Evolutionary conservation across 768 basidiomycete genomes (phyloP).

Genomic region (Tricholoma furcatifolium): DNA sequence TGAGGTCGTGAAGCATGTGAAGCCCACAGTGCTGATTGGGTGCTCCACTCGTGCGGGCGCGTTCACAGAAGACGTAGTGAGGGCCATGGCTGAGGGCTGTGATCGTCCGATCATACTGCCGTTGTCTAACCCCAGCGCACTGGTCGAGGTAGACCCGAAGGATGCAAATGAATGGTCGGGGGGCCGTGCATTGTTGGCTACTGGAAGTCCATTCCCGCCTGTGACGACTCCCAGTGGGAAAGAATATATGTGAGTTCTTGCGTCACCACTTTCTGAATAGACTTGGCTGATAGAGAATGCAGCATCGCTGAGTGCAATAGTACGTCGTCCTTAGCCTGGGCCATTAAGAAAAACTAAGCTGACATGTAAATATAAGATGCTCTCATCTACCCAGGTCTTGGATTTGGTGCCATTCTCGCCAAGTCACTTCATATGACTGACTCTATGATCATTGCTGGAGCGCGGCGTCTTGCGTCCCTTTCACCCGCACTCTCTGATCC

Average conservation of each 20-base stretch:
- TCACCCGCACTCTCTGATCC: conserved; percentile 75
- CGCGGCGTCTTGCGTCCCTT: conserved; percentile 69
- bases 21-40: conserved; percentile 84
- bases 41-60: conserved; percentile 77
- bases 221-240: conserved; percentile 66
- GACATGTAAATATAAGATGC: conserved; percentile 43
- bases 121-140: conserved; percentile 74
- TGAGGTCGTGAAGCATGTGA: conserved; percentile 68
- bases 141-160: conserved; percentile 74
- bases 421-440: conserved; percentile 67
- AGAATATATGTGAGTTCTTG: conserved; percentile 54
- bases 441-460: conserved; percentile 86
- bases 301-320: conserved; percentile 78
- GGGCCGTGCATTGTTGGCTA: conserved; percentile 78
- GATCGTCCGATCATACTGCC: conserved; percentile 84
- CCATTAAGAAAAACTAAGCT: not conserved
- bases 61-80: conserved; percentile 73
- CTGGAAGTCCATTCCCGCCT: conserved; percentile 81
- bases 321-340: conserved; percentile 19
- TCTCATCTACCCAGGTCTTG: conserved; percentile 83
- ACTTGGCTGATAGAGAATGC: not conserved
- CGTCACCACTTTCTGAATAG: not conserved
- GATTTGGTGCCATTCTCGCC: conserved; percentile 74
- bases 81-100: conserved; percentile 63
- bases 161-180: conserved; percentile 77